phyloP scores from a whole-genome alignment of 2,329 filamentous ascomycete genomes.

The Alternaria sp. region DNA sequence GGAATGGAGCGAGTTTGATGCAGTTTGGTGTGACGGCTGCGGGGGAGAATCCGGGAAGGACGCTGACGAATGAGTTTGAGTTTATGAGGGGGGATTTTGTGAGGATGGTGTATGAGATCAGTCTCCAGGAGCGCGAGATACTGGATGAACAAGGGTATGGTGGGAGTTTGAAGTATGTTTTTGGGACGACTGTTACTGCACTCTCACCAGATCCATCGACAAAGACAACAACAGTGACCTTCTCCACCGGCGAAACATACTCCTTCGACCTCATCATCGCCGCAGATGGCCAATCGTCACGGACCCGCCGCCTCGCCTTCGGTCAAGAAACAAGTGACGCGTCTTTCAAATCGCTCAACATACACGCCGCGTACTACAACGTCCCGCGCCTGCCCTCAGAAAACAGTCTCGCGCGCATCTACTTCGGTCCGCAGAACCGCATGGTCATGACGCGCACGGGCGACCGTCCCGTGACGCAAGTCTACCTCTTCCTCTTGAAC shows the following conservation, averaged over 20 bases:
- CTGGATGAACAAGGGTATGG: constrained; percentile 14
- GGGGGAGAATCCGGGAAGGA: constrained; percentile 36
- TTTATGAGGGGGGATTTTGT: constrained; percentile 43
- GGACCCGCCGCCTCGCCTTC: constrained; percentile 29
- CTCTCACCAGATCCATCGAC: constrained; percentile 18
- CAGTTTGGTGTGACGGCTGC: constrained; percentile 42
- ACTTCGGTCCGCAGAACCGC: constrained; percentile 13
- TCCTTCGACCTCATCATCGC: constrained; percentile 34
- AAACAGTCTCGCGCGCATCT: constrained; percentile 16
- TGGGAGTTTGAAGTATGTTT: constrained; percentile 17
- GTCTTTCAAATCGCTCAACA: constrained; percentile 18
- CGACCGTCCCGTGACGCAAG: constrained; percentile 24
- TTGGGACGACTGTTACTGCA: constrained; percentile 19
- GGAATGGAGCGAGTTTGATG: constrained; percentile 21
- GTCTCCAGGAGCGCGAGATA: constrained; percentile 18
- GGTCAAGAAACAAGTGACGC: constrained; percentile 20
- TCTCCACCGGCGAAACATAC: constrained; percentile 19
- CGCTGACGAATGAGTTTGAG: constrained; percentile 37
- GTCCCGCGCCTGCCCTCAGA: constrained; percentile 27
- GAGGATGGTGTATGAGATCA: constrained; percentile 35
- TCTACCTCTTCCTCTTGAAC: constrained; percentile 30
- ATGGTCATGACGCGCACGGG: constrained; percentile 28
- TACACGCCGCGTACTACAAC: constrained; percentile 34
- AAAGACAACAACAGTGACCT: constrained; percentile 20
- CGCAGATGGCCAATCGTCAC: constrained; percentile 35